Base-by-base conservation (phyloP, 2,329 filamentous ascomycete genomes). In the Talaromyces sp. region DNA sequence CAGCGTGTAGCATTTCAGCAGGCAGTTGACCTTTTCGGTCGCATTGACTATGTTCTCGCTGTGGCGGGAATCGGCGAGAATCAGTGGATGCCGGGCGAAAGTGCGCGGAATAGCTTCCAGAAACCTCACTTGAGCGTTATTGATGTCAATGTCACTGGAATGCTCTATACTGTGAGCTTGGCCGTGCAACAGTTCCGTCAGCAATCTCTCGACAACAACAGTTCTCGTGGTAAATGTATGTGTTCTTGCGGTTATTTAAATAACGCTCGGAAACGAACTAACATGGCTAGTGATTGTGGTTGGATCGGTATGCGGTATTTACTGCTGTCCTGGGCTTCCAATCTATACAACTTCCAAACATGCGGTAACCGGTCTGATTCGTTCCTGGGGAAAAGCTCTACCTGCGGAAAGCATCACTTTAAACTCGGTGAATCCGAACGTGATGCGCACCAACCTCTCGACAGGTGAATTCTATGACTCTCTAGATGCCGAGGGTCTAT, bases 151-250 rank as follows among this genome's bases (percentile, higher is more conserved):
- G 61, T 79, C 54, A 77, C 71, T 16, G 79, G 77, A 1, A 70
- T 79, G n/a, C 57, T 80, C 56, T 79, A 77, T 60, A 80, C 78
- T 0, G 66, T 73, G 6, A 72, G 72, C 0, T 68, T 81, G 28
- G 77, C 76, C 4, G 66, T 80, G 2, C 78, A 80, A 72, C 78
- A 80, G 62, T 78, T 79, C 66, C 67, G 76, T 57, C 71, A 75
- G 31, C 78, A 80, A 63, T 69, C 72, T 14, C 66, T 65, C 5
- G 68, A 71, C 50, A 65, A 69, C 28, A 54, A 67, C 36, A 75
- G 73, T 0, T 71, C 72, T 27, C 66, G 75, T 30, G 78, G 78
- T 5, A 79, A 77, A 60, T 76, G 73, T 75, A 62, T 64, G 73
- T 67, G 3, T 14, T 4, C 10, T 42, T n/a, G 12, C 12, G 40